Conservation (phyloP, 1,139 yeast genomes). For the Geotrichum carabidarum region DNA sequence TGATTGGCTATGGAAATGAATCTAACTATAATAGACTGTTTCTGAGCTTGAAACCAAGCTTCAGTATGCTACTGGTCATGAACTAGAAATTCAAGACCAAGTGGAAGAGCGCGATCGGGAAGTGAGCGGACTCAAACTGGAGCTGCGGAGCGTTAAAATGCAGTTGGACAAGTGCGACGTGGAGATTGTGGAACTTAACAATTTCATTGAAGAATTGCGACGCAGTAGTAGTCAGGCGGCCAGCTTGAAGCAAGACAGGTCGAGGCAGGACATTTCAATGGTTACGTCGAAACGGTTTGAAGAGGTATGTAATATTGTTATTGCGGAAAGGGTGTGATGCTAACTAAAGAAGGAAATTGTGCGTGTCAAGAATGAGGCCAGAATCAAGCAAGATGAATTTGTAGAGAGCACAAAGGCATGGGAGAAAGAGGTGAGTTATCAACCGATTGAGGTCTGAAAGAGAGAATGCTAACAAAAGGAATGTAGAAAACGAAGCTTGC, state of each 20-base stretch:
- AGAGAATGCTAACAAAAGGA: neutral
- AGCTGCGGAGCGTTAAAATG: conserved; percentile 7
- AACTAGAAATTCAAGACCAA: conserved; percentile 21
- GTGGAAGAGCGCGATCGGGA: conserved; percentile 23
- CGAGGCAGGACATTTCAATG: conserved; percentile 2
- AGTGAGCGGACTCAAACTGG: conserved; percentile 11
- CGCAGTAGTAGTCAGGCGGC: neutral
- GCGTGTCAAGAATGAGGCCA: conserved; percentile 1
- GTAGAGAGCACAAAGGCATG: neutral
- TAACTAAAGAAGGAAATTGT: neutral
- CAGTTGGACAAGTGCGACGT: conserved; percentile 15
- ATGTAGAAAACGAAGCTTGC: neutral
- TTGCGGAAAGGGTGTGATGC: neutral
- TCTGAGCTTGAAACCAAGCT: neutral
- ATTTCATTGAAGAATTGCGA: conserved; percentile 7
- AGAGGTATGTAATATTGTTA: neutral
- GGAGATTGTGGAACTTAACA: conserved; percentile 13
- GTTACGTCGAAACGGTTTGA: neutral
- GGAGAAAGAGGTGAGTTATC: conserved; percentile 3
- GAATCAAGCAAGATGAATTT: conserved; percentile 3
- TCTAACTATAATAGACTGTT: neutral
- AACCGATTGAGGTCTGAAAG: neutral
- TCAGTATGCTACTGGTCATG: neutral
- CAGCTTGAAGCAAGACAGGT: neutral
- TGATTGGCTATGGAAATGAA: neutral